Percentiles rank a stretch among this genome's conserved stretches.
These are phyloP conservation scores for Suillus spraguei DNA, from an alignment of 768 basidiomycete genomes.

Conservation along the genomic window DNA sequence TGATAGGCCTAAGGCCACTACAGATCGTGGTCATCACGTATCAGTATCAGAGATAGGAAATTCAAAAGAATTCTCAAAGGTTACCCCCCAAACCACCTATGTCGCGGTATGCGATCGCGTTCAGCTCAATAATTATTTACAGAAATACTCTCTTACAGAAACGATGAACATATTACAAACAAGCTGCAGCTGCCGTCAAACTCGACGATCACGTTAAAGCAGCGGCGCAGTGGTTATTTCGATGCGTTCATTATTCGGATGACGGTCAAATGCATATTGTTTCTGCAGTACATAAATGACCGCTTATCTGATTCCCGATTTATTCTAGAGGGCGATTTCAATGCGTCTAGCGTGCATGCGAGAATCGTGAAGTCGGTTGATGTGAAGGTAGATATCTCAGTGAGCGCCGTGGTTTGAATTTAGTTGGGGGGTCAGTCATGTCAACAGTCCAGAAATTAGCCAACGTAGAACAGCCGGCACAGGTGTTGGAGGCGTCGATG, in stretches of 20 bases:
- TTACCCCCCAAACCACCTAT: constrained; percentile 16
- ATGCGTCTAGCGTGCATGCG: constrained; percentile 61
- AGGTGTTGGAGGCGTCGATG: no score
- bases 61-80: constrained; percentile 47
- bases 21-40: constrained; percentile 35
- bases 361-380: constrained; percentile 39
- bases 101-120: no score
- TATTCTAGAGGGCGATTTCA: constrained; percentile 73
- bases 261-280: constrained; percentile 56
- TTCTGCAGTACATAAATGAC: constrained; percentile 27
- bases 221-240: constrained; percentile 45
- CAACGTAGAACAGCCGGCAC: no score
- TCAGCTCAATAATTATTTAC: constrained; percentile 12
- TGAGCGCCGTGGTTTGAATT: not conserved
- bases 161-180: constrained; percentile 57
- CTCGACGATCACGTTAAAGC: constrained; percentile 45
- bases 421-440: no score
- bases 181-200: constrained; percentile 59
- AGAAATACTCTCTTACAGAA: constrained; percentile 67
- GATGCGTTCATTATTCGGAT: constrained; percentile 60
- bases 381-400: constrained; percentile 28
- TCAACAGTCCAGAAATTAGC: no score
- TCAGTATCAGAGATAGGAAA: constrained; percentile 33
- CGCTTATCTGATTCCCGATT: constrained; percentile 5
- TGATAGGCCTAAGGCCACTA: no score